These are phyloP conservation scores for Suhomyces anneliseae DNA, from an alignment of 1,139 yeast species.

Conservation along the genomic window DNA sequence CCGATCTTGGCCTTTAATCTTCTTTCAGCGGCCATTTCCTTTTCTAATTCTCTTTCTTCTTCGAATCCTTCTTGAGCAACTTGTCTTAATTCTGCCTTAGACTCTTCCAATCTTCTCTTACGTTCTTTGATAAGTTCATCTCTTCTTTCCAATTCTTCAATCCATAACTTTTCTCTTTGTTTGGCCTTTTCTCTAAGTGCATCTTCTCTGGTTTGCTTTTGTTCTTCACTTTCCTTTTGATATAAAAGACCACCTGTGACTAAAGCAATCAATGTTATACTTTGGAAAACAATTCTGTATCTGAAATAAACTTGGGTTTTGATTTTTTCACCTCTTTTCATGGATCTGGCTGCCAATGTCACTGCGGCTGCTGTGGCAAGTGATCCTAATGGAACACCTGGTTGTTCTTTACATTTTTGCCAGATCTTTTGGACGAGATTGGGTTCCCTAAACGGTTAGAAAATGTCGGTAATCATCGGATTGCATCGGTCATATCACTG, in stretches of 20 bases:
- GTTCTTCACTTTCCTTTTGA: conserved; percentile 43
- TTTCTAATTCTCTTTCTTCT: conserved; percentile 13
- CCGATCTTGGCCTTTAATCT: not conserved
- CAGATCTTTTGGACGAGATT: conserved; percentile 21
- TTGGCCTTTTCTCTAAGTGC: conserved; percentile 72
- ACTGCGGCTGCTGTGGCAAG: conserved; percentile 81
- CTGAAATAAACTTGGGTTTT: conserved; percentile 85
- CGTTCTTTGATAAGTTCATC: conserved; percentile 71
- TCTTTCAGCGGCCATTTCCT: not conserved
- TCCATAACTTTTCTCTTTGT: conserved; percentile 83
- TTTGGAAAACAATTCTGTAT: conserved; percentile 87
- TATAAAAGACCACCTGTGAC: conserved; percentile 74
- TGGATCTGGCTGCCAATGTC: conserved; percentile 71
- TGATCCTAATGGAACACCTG: conserved; percentile 79
- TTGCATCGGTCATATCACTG: too few relatives aligned
- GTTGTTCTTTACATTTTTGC: conserved; percentile 62
- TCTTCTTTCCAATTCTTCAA: conserved; percentile 83
- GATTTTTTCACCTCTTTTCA: conserved; percentile 68
- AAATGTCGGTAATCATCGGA: too few relatives aligned
- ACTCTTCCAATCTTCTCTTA: conserved; percentile 46
- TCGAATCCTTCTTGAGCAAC: conserved; percentile 45
- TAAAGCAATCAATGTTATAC: conserved; percentile 75
- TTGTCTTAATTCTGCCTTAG: conserved; percentile 37
- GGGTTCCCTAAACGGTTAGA: conserved; percentile 17
- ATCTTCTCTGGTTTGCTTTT: conserved; percentile 58